Evolutionary conservation across 169 alveolate species (phyloP), one percentile per base, ranked within the genome.

Genomic region (Condylostoma magnum): DNA sequence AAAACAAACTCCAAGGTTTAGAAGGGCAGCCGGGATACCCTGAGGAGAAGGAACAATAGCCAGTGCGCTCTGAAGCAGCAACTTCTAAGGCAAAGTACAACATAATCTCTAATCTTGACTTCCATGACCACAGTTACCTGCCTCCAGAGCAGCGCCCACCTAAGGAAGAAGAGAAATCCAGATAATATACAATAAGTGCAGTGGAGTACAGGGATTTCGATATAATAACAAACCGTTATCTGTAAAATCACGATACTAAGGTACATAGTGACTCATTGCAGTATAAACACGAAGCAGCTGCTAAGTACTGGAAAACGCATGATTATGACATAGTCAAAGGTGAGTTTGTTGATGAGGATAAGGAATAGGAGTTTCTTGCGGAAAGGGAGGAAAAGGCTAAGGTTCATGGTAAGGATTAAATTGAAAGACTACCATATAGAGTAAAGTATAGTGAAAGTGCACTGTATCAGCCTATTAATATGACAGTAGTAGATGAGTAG

Each of bases 111-210:
- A 71, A 80, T 58, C 27, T 69, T 3, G 51, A 58, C 8, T 38
- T 79, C 50, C 20, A 55, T 10, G 82, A 83, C 44, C 90, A 83
- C 56, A 83, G 72, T 48, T 79, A 41, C 22, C 55, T 58, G 18
- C 72, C 83, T n/a, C 87, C 90, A 12, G 85, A 79, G 36, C 67
- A 79, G 53, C 60, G 90, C 18, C 86, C 86, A 22, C 80, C 80
- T 20, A 27, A 52, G 10, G 63, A 48, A 12, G 79, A 57, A 28
- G 77, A 55, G n/a, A 68, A 77, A 41, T 80, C 71, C 36, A 54
- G 27, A 36, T 33, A 43, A 1, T 48, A 50, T 22, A 67, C 46
- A 31, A 50, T 50, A 12, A 47, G 27, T 20, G 28, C 36, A 18
- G 65, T 50, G n/a, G 76, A 50, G 44, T 38, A 30, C 22, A 66